These are phyloP conservation scores for Fusarium sp. DNA, from an alignment of 2,329 filamentous ascomycete genomes.

Conservation along the genomic window DNA sequence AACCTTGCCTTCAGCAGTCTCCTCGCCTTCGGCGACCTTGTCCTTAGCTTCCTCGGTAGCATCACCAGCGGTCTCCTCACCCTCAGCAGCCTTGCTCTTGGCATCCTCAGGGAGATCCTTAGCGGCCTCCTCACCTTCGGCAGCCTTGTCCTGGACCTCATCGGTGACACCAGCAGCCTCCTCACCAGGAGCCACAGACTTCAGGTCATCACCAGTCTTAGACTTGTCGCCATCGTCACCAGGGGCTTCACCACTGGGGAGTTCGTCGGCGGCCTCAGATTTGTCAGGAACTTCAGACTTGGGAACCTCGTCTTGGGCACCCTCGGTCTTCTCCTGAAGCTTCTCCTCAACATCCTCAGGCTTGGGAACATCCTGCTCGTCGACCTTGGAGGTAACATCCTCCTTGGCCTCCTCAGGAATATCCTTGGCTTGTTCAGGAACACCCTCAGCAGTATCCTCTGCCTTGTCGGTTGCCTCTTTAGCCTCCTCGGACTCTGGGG, in stretches of 20 bases:
- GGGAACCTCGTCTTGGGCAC: slow-evolving; percentile 39
- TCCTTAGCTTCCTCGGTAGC: neutral
- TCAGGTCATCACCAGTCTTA: slow-evolving; percentile 48
- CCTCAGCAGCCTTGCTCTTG: slow-evolving; percentile 32
- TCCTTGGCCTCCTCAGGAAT: slow-evolving; percentile 30
- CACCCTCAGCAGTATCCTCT: slow-evolving; percentile 35
- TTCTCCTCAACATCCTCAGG: slow-evolving; percentile 25
- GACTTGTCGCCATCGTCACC: slow-evolving; percentile 29
- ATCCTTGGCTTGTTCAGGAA: slow-evolving; percentile 23
- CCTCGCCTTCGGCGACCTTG: slow-evolving; percentile 3
- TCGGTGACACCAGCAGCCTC: slow-evolving; percentile 48
- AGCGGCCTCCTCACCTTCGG: slow-evolving; percentile 7
- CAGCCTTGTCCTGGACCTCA: slow-evolving; percentile 36
- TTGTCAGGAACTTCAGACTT: slow-evolving; percentile 28
- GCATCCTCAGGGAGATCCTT: slow-evolving; percentile 18
- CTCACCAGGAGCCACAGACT: slow-evolving; percentile 55
- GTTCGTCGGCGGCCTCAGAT: slow-evolving; percentile 16
- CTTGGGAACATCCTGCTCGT: slow-evolving; percentile 31
- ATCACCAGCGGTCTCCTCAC: neutral
- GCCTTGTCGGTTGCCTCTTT: slow-evolving; percentile 27
- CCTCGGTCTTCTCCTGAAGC: slow-evolving; percentile 30
- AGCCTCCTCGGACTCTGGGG: slow-evolving; percentile 27
- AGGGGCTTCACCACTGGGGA: neutral
- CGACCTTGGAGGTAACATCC: slow-evolving; percentile 29
- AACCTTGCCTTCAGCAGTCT: neutral